phyloP scores from a whole-genome alignment of 1,139 yeast species.

The Yamadazyma epiphylla region DNA sequence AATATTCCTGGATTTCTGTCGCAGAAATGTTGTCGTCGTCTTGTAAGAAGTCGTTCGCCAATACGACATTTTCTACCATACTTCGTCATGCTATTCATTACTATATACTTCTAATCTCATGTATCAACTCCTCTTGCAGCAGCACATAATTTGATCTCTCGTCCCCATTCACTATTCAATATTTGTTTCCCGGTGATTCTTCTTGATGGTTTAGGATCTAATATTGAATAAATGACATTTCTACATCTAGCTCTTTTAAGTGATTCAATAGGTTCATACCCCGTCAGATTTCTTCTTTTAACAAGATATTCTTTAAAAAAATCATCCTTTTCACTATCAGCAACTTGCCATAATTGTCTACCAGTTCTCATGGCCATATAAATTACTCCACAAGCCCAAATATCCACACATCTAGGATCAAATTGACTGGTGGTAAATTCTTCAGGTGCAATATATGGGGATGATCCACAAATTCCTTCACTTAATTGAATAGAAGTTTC shows the following conservation, averaged over 20 bases:
- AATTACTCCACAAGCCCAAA: conserved; percentile 96
- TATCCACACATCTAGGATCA: conserved; percentile 89
- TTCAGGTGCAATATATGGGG: conserved; percentile 96
- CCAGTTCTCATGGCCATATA: conserved; percentile 99
- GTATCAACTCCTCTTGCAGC: conserved; percentile 54
- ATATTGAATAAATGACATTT: conserved; percentile 84
- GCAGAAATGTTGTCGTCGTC: not conserved
- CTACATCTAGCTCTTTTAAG: conserved; percentile 83
- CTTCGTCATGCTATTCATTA: no score
- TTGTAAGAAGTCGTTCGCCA: not conserved
- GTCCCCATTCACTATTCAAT: conserved; percentile 91
- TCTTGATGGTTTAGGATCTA: conserved; percentile 86
- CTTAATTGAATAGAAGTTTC: conserved; percentile 80
- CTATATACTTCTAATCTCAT: no score
- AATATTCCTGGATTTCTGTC: no score
- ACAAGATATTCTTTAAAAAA: conserved; percentile 69
- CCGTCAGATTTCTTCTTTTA: conserved; percentile 74
- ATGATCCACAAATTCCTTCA: conserved; percentile 82
- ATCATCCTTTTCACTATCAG: conserved; percentile 71
- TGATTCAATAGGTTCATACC: conserved; percentile 86
- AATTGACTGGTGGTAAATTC: conserved; percentile 73
- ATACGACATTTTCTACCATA: not conserved
- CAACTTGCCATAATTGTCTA: conserved; percentile 86
- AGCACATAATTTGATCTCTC: conserved; percentile 76
- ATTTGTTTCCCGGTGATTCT: conserved; percentile 87